Evolutionary conservation across 192 early-diverging fungal genomes (phyloP).

Genomic region (Piromyces finnis): DNA sequence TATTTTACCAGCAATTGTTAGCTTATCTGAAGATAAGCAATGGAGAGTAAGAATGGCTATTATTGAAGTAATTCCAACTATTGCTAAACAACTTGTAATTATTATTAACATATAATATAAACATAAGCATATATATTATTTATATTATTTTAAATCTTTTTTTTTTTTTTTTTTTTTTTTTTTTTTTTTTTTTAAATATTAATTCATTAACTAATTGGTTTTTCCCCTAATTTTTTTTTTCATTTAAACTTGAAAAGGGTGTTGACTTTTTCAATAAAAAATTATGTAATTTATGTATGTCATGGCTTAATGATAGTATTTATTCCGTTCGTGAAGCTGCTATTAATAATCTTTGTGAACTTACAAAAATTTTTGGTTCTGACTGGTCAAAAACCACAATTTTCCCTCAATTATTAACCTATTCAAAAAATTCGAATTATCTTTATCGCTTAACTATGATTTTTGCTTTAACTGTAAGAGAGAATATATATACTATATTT

Average conservation of each 20-base stretch:
- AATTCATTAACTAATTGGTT: too few species aligned
- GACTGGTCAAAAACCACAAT: conserved; percentile 95
- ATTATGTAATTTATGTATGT: conserved; percentile 84
- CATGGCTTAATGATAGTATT: conserved; percentile 92
- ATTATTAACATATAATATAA: neutral
- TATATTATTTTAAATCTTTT: too few species aligned
- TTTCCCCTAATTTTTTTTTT: too few species aligned
- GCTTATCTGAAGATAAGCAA: conserved; percentile 98
- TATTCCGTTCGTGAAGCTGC: conserved; percentile 97
- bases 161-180: too few species aligned
- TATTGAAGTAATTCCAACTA: conserved; percentile 94
- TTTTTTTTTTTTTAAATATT: too few species aligned
- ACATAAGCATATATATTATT: too few species aligned
- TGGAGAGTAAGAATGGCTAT: conserved; percentile 98
- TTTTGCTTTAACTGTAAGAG: conserved; percentile 70
- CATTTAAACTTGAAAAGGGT: too few species aligned
- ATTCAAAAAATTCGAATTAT: conserved; percentile 85
- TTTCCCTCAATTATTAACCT: conserved; percentile 80
- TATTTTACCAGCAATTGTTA: conserved; percentile 90
- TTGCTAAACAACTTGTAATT: conserved; percentile 72
- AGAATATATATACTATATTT: too few species aligned
- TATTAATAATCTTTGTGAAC: conserved; percentile 76
- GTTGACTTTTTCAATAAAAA: conserved; percentile 95
- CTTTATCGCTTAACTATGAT: conserved; percentile 96
- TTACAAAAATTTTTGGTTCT: conserved; percentile 95